phyloP scores from a whole-genome alignment of 2,329 filamentous ascomycete species.

The Nemania serpens region DNA sequence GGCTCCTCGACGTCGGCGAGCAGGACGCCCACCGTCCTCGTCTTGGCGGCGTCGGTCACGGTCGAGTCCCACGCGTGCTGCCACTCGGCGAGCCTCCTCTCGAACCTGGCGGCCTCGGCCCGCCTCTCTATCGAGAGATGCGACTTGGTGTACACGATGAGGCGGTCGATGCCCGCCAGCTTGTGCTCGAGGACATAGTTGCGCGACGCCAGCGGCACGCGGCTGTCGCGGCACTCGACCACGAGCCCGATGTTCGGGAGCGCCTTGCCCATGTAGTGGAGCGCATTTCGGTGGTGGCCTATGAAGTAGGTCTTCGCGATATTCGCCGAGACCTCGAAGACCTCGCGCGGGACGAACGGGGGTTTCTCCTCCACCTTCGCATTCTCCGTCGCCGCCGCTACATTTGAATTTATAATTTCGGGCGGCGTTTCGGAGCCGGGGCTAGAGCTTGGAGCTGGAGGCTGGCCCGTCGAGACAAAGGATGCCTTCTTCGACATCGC shows the following conservation, averaged over 20 bases:
- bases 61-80: too few relatives aligned
- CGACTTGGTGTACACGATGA: slow-evolving; percentile 90
- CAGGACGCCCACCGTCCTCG: slow-evolving; percentile 37
- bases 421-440: too few relatives aligned
- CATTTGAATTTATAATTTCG: too few relatives aligned
- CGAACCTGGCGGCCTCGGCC: too few relatives aligned
- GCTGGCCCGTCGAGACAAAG: too few relatives aligned
- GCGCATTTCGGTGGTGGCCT: slow-evolving; percentile 84
- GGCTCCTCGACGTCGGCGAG: slow-evolving; percentile 51
- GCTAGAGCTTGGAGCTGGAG: too few relatives aligned
- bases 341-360: slow-evolving; percentile 77
- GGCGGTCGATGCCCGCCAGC: slow-evolving; percentile 71
- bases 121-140: too few relatives aligned
- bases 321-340: slow-evolving; percentile 72
- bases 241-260: slow-evolving; percentile 84
- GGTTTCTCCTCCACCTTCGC: too few relatives aligned
- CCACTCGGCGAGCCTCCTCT: slow-evolving; percentile 12
- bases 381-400: too few relatives aligned
- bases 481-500: too few relatives aligned
- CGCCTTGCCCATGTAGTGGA: slow-evolving; percentile 80
- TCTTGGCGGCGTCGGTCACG: too few relatives aligned
- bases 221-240: slow-evolving; percentile 92
- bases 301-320: slow-evolving; percentile 92
- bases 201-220: slow-evolving; percentile 84
- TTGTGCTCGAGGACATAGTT: slow-evolving; percentile 87